Evolutionary conservation across 169 alveolate genomes (phyloP), one percentile per base, ranked within the genome.

Genomic region (Neospora caninum): DNA sequence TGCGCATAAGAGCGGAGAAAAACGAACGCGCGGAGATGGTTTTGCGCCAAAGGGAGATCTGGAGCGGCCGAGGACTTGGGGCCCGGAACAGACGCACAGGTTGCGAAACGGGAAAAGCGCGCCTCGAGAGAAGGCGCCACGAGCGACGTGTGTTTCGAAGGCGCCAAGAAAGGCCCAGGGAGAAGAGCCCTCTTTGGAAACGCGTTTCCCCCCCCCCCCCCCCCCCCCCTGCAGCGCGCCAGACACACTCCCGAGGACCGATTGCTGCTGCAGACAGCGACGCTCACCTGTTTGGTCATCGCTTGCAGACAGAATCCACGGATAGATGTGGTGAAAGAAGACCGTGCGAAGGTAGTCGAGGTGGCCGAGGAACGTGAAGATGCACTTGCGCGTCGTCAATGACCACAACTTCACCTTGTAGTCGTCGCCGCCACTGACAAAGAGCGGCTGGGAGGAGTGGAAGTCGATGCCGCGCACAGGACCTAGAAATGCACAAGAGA

Each of bases 401-500:
- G 98, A 97, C 99, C 99, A 98, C 25, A 97, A 96, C 91, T 97
- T 98, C 38, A 99, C 98, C 93, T 98, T 98, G 97, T 98, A 97
- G 94, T 99, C 99, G 95, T 99, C 99, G 83, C 99, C 99, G 16
- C 99, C 99, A 58, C 99, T 98, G n/a, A 97, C 99, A 54, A 99
- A 99, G 87, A 99, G 97, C n/a, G 99, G 99, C 95, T 98, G 99
- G 69, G 99, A 96, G 22, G 96, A 96, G 96, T 99, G 99, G 95
- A 99, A 99, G 94, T 97, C 97, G 1, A 98, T 97, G 53, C 99
- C 98, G 92, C 99, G 98, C 34, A 98, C 99, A 0, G 99, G 99
- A 2, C 99, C 99, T 95, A 96, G 96, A 82, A 31, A 78, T 22
- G 38, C 22, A 9, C 49, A 41, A 18, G 58, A 20, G 18, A 49